Evolutionary conservation across 805 yeast species (phyloP).

Genomic region (Metschnikowia gelsemii): DNA sequence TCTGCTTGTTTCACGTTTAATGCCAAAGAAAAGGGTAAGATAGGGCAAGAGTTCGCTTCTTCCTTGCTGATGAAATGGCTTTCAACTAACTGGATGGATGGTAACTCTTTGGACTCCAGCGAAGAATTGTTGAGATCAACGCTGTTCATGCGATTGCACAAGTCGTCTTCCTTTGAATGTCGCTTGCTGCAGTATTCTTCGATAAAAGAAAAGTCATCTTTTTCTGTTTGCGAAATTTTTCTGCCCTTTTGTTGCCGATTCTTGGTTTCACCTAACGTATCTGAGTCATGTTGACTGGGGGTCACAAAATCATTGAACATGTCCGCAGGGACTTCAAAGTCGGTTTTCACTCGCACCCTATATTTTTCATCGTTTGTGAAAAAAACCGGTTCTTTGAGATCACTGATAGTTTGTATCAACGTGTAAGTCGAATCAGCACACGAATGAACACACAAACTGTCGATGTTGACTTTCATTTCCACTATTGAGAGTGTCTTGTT

Average conservation of each 20-base stretch:
- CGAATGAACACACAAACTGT: conserved; percentile 48
- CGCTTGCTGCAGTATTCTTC: conserved; percentile 12
- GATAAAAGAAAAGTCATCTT: conserved; percentile 10
- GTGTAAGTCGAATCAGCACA: conserved; percentile 88
- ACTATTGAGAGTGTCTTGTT: conserved; percentile 26
- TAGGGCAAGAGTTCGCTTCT: not conserved
- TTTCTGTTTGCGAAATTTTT: not conserved
- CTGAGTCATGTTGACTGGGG: not conserved
- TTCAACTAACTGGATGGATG: conserved; percentile 10
- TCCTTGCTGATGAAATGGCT: conserved; percentile 15
- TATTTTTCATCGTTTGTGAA: conserved; percentile 62
- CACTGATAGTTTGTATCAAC: conserved; percentile 62
- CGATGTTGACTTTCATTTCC: conserved; percentile 50
- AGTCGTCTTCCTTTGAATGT: not conserved
- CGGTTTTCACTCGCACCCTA: conserved; percentile 34
- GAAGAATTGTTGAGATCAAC: conserved; percentile 4
- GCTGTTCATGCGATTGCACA: not conserved
- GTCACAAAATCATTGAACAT: conserved; percentile 32
- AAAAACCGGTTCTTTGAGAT: conserved; percentile 65
- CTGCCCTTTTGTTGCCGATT: not conserved
- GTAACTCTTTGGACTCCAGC: not conserved
- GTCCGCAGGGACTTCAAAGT: conserved; percentile 29
- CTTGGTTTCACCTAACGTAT: not conserved
- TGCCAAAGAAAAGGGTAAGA: conserved; percentile 29
- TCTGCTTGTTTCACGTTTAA: conserved; percentile 39